A percentile compares a stretch with the other conserved stretches of the same genome.
These are phyloP conservation scores for Striga hermonthica DNA, from an alignment of 305 asterid genomes.

Conservation along the genomic window DNA sequence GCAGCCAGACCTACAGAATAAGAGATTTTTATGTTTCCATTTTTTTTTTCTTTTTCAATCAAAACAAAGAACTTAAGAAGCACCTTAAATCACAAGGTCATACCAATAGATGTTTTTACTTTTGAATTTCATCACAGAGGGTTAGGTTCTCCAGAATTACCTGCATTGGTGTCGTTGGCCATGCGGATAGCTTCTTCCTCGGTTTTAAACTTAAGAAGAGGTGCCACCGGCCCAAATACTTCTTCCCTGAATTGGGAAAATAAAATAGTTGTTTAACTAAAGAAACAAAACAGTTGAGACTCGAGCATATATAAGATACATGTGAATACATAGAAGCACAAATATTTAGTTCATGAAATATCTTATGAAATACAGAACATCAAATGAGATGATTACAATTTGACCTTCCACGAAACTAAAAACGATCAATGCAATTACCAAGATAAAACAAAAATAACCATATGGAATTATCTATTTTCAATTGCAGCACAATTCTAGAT, in stretches of 20 bases:
- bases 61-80: neutral
- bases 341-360: constrained; percentile 12
- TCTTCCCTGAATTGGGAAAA: constrained; percentile 58
- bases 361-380: constrained; percentile 7
- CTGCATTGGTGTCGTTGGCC: constrained; percentile 95
- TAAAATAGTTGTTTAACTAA: constrained; percentile 22
- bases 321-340: neutral
- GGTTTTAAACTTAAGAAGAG: constrained; percentile 83
- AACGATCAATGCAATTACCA: too few relatives aligned
- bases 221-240: constrained; percentile 98
- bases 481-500: neutral
- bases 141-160: constrained; percentile 35
- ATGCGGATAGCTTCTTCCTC: constrained; percentile 87
- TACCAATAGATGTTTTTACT: constrained; percentile 2
- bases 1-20: constrained; percentile 79
- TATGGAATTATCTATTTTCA: constrained; percentile 1
- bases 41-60: constrained; percentile 1
- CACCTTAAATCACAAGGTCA: too few relatives aligned
- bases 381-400: neutral
- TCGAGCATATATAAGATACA: neutral
- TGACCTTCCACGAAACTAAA: too few relatives aligned
- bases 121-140: constrained; percentile 20
- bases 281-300: neutral
- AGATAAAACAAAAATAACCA: neutral
- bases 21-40: constrained; percentile 2